Conservation (phyloP, 495 filamentous ascomycete species). For the Tuber melanosporum region DNA sequence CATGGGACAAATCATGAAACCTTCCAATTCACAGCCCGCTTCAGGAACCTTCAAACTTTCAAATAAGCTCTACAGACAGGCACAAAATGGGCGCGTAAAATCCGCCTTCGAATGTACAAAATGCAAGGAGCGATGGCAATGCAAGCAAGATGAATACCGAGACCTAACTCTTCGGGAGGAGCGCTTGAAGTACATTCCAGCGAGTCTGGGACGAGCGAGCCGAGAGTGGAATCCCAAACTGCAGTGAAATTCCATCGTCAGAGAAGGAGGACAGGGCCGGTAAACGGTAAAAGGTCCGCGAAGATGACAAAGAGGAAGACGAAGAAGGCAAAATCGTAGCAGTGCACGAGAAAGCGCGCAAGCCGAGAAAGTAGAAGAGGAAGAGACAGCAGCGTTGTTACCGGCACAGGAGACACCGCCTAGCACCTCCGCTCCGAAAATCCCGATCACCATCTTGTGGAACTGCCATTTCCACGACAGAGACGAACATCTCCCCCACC, state of each 20-base stretch:
- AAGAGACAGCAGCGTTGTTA: conserved; percentile 49
- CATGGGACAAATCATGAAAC: conserved; percentile 35
- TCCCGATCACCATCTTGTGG: conserved; percentile 81
- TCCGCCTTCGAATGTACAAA: conserved; percentile 61
- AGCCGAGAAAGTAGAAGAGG: conserved; percentile 36
- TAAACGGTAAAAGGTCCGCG: conserved; percentile 44
- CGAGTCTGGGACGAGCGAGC: conserved; percentile 79
- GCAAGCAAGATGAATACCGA: conserved; percentile 76
- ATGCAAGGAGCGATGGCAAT: conserved; percentile 66
- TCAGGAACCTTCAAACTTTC: conserved; percentile 37
- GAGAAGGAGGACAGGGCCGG: background rate
- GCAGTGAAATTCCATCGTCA: conserved; percentile 43
- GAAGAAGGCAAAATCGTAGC: conserved; percentile 51
- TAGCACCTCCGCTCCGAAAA: conserved; percentile 52
- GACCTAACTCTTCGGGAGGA: conserved; percentile 68
- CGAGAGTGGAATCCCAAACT: conserved; percentile 69
- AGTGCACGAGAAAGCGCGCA: conserved; percentile 32
- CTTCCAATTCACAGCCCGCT: conserved; percentile 31
- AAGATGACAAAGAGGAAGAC: conserved; percentile 49
- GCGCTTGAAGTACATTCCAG: conserved; percentile 76
- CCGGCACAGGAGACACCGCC: conserved; percentile 63
- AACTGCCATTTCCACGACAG: conserved; percentile 79
- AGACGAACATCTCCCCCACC: conserved; percentile 63
- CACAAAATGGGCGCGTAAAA: conserved; percentile 71
- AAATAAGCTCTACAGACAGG: conserved; percentile 72